phyloP scores from a whole-genome alignment of 1,139 yeast genomes.

The Tardiomyces blankii region DNA sequence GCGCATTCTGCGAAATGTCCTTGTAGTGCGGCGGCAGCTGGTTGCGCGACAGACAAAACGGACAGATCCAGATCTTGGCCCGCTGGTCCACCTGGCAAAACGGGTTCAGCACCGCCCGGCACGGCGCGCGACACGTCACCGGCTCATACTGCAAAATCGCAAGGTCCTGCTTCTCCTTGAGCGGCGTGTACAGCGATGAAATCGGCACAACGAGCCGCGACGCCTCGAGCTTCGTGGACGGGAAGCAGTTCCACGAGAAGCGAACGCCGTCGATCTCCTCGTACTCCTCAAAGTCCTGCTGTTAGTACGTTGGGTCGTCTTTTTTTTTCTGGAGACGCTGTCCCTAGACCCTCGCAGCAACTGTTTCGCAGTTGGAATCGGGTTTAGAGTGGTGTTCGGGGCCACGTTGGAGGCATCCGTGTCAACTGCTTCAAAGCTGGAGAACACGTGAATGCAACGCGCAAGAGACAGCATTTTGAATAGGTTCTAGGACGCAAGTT shows the following conservation, averaged over 20 bases:
- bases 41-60: conserved; percentile 72
- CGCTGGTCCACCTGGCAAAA: conserved; percentile 71
- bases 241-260: conserved; percentile 83
- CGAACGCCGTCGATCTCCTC: conserved; percentile 89
- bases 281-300: conserved; percentile 52
- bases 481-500: too few relatives aligned
- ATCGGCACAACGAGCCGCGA: conserved; percentile 89
- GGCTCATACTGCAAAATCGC: conserved; percentile 88
- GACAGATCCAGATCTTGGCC: conserved; percentile 83
- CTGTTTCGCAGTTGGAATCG: too few relatives aligned
- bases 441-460: too few relatives aligned
- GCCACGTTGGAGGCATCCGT: too few relatives aligned
- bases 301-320: too few relatives aligned
- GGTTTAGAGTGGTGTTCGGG: too few relatives aligned
- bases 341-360: too few relatives aligned
- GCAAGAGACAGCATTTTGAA: too few relatives aligned
- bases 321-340: too few relatives aligned
- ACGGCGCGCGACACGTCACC: conserved; percentile 67
- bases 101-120: conserved; percentile 84
- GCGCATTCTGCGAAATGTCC: conserved; percentile 68
- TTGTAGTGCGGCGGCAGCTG: conserved; percentile 86
- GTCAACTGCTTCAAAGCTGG: too few relatives aligned
- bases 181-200: conserved; percentile 89
- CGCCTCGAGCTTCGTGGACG: conserved; percentile 84
- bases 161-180: conserved; percentile 67